Percentiles rank a stretch among this genome's conserved stretches.
phyloP scores from a whole-genome alignment of 169 alveolate species.

The Plasmodium relictum region DNA sequence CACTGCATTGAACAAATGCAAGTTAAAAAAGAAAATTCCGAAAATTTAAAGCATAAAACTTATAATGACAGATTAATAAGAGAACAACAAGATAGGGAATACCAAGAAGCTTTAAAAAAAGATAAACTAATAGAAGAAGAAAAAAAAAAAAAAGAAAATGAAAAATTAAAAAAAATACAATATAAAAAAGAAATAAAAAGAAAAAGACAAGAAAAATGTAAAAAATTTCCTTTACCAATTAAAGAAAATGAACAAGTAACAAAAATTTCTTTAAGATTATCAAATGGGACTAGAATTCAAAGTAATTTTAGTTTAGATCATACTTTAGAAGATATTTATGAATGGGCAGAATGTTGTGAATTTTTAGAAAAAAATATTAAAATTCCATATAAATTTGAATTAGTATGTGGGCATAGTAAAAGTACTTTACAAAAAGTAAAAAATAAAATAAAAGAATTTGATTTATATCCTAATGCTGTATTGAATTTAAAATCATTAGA shows the following conservation, averaged over 20 bases:
- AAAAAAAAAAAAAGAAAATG: conserved; percentile 46
- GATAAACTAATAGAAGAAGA: conserved; percentile 23
- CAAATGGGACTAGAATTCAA: conserved; percentile 47
- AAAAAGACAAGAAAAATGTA: conserved; percentile 20
- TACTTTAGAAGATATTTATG: conserved; percentile 41
- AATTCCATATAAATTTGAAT: conserved; percentile 38
- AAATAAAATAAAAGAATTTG: conserved; percentile 17
- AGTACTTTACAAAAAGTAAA: neutral
- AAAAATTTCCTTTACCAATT: conserved; percentile 35
- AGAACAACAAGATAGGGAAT: conserved; percentile 68
- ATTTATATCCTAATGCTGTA: conserved; percentile 50
- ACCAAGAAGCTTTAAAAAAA: conserved; percentile 48
- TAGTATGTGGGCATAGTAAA: conserved; percentile 50
- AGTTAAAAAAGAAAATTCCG: conserved; percentile 4
- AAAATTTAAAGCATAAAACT: neutral
- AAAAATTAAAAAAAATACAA: conserved; percentile 10
- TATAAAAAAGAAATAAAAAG: conserved; percentile 22
- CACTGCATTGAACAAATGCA: conserved; percentile 33
- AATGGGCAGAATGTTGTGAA: conserved; percentile 67
- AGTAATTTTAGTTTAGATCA: conserved; percentile 22
- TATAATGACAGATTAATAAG: conserved; percentile 35
- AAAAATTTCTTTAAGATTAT: conserved; percentile 32
- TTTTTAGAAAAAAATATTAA: conserved; percentile 9
- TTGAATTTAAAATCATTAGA: conserved; percentile 54
- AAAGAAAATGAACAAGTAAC: conserved; percentile 27